These are phyloP conservation scores for Penicillium samsonianum DNA, from an alignment of 495 filamentous ascomycete species.

Conservation along the genomic window DNA sequence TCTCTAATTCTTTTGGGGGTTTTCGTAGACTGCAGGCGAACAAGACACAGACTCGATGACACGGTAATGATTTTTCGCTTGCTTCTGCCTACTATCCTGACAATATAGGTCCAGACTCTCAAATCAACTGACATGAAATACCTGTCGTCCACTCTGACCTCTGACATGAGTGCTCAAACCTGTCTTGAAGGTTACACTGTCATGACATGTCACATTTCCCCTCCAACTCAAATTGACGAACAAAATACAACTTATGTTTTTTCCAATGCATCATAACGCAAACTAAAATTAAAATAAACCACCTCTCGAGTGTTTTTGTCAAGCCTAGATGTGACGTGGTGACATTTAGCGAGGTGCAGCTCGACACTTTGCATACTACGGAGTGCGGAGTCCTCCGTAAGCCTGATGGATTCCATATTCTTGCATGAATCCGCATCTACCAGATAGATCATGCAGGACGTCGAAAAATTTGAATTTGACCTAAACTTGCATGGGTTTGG, in stretches of 20 bases:
- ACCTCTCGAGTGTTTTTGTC: not conserved
- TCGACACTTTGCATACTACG: not conserved
- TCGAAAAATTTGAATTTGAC: slow-evolving; percentile 6
- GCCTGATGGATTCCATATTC: not conserved
- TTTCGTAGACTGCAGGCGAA: not conserved
- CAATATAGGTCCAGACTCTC: not conserved
- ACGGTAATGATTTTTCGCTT: not conserved
- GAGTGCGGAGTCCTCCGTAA: not conserved
- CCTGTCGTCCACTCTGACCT: not conserved
- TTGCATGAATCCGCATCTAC: slow-evolving; percentile 15
- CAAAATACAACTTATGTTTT: not conserved
- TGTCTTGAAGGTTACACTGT: not conserved
- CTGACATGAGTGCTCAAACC: not conserved
- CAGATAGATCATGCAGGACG: slow-evolving; percentile 7
- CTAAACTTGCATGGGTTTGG: not conserved
- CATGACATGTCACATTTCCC: not conserved
- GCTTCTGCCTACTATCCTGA: not conserved
- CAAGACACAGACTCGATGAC: not conserved
- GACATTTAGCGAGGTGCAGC: not conserved
- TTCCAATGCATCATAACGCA: not conserved
- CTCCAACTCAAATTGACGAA: not conserved
- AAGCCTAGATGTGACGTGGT: not conserved
- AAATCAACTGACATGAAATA: not conserved
- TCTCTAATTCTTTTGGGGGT: too few species aligned
- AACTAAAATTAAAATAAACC: not conserved